These are phyloP conservation scores for Plasmodium inui DNA, from an alignment of 169 alveolate genomes.

Conservation along the genomic window DNA sequence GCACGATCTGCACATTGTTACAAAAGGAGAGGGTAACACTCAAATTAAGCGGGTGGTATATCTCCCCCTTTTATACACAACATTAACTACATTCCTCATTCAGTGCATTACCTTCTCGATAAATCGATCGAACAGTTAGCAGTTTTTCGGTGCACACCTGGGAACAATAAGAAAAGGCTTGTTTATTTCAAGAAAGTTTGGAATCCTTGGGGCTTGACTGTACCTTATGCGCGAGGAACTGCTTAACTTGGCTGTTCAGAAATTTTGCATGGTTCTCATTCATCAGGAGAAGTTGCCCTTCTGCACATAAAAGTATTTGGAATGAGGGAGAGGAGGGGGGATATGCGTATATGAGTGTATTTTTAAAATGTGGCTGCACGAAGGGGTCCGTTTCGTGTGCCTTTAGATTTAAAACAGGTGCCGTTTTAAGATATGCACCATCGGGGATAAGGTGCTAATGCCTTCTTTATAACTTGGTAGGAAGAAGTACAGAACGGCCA, in stretches of 20 bases:
- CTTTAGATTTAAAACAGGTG: not conserved
- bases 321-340: not conserved
- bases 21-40: not conserved
- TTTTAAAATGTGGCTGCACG: not conserved
- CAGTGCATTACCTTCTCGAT: not conserved
- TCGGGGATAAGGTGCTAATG: not conserved
- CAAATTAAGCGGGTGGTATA: not conserved
- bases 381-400: not conserved
- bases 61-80: not conserved
- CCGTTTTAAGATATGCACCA: not conserved
- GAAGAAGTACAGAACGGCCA: conserved; percentile 54
- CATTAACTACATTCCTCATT: not conserved
- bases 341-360: not conserved
- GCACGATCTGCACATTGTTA: not conserved
- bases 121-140: not conserved
- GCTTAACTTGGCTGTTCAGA: conserved; percentile 2
- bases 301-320: not conserved
- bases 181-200: not conserved
- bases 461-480: conserved; percentile 32
- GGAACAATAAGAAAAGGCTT: not conserved
- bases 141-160: not conserved
- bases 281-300: conserved; percentile 33
- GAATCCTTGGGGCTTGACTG: not conserved
- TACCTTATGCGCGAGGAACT: conserved; percentile 26
- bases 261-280: conserved; percentile 3